phyloP scores from a whole-genome alignment of 345 rosid genomes.

The Dipteronia sinensis region DNA sequence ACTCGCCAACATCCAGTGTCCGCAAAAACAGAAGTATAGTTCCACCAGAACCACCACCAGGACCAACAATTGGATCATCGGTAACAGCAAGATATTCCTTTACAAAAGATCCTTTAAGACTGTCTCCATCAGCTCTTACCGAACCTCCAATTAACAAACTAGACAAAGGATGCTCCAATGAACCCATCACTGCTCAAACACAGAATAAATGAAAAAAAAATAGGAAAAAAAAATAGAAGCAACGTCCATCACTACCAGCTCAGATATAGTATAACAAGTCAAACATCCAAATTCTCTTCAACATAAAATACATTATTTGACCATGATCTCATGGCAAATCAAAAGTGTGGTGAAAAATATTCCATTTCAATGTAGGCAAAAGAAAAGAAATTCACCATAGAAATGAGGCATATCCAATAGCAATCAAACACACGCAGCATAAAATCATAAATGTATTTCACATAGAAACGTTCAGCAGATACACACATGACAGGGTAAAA shows the following conservation, averaged over 20 bases:
- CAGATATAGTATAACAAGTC: background rate
- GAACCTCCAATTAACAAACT: slow-evolving; percentile 76
- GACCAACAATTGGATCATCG: slow-evolving; percentile 43
- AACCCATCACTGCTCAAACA: slow-evolving; percentile 82
- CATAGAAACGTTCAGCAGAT: background rate
- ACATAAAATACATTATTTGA: background rate
- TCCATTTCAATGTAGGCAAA: background rate
- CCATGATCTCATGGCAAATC: background rate
- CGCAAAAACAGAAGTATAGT: slow-evolving; percentile 78
- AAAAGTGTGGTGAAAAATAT: background rate
- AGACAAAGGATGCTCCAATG: slow-evolving; percentile 89
- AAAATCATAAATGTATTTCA: slow-evolving; percentile 4
- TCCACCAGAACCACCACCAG: slow-evolving; percentile 99
- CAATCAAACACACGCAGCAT: background rate
- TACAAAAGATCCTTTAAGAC: slow-evolving; percentile 40
- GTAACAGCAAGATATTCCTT: slow-evolving; percentile 26
- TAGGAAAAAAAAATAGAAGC: slow-evolving; percentile 2
- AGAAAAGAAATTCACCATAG: background rate
- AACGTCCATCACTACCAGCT: slow-evolving; percentile 17
- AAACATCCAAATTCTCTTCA: slow-evolving; percentile 13
- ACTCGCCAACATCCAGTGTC: slow-evolving; percentile 54
- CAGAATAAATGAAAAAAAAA: slow-evolving; percentile 23
- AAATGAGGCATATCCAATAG: background rate
- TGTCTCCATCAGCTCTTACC: slow-evolving; percentile 87
- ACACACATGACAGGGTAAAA: background rate